Conservation (phyloP, 306 rosid genomes). For the Begonia peltatifolia region DNA sequence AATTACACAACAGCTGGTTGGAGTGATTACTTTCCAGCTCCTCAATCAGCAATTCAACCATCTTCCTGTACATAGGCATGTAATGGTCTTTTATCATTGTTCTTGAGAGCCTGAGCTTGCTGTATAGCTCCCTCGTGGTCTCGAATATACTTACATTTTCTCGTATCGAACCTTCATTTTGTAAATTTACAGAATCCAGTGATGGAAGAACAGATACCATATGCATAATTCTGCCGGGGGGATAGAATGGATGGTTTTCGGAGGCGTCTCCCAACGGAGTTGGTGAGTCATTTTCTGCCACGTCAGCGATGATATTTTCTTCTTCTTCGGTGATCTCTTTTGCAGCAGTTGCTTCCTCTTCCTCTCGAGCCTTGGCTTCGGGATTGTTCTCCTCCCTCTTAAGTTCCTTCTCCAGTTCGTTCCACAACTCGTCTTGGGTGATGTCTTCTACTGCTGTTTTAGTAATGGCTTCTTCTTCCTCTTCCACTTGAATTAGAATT, state of each 20-base stretch:
- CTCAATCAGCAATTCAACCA: conserved; percentile 72
- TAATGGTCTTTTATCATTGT: conserved; percentile 94
- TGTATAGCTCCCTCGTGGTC: conserved; percentile 76
- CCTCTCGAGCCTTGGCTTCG: conserved; percentile 35
- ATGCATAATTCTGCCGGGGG: conserved; percentile 93
- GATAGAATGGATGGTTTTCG: conserved; percentile 62
- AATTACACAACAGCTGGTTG: too few species aligned
- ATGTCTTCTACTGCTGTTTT: conserved; percentile 31
- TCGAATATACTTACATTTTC: conserved; percentile 56
- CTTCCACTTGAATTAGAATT: conserved; percentile 29
- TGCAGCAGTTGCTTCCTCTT: conserved; percentile 65
- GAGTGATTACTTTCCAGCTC: conserved; percentile 46
- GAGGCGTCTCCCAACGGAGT: conserved; percentile 37
- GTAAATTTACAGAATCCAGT: conserved; percentile 22
- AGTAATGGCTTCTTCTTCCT: conserved; percentile 14
- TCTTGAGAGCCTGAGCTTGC: conserved; percentile 84
- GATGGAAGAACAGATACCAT: conserved; percentile 35
- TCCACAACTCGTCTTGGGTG: conserved; percentile 77
- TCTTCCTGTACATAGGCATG: conserved; percentile 98
- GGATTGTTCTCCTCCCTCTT: conserved; percentile 34
- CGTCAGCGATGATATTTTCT: conserved; percentile 49
- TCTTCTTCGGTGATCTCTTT: conserved; percentile 69
- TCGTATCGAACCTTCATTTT: conserved; percentile 23
- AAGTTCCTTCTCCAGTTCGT: conserved; percentile 77
- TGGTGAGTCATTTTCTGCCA: conserved; percentile 36